Conservation (phyloP, 108 stramenopile species). For the Seminavis robusta region DNA sequence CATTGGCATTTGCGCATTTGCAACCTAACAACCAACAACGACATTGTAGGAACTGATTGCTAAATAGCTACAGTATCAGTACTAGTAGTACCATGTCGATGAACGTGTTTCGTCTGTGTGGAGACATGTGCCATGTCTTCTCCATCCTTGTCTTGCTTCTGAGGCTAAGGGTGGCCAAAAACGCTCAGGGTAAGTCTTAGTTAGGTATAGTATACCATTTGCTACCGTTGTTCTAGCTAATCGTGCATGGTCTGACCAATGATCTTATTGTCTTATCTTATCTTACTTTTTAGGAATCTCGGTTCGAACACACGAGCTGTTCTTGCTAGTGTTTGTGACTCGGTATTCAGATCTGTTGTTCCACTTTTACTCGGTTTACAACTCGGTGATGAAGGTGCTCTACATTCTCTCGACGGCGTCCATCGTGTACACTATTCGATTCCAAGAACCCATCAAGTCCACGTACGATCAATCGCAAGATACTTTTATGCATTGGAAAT, state of each 20-base stretch:
- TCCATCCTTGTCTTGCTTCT: constrained; percentile 95
- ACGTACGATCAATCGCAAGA: constrained; percentile 97
- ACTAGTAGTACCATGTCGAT: constrained; percentile 29
- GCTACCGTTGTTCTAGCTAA: neutral
- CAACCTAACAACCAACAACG: too few relatives aligned
- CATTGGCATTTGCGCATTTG: too few relatives aligned
- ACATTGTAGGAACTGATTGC: too few relatives aligned
- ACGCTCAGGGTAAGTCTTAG: constrained; percentile 85
- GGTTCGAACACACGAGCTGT: constrained; percentile 96
- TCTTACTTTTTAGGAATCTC: constrained; percentile 71
- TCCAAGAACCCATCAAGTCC: constrained; percentile 80
- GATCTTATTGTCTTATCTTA: neutral
- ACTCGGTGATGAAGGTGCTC: constrained; percentile 91
- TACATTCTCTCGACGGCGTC: constrained; percentile 88
- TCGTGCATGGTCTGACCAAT: neutral
- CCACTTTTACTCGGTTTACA: constrained; percentile 90
- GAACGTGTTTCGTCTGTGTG: constrained; percentile 91
- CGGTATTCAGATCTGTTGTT: constrained; percentile 87
- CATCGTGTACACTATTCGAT: constrained; percentile 91
- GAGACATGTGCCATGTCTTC: constrained; percentile 98
- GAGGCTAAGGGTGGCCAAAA: constrained; percentile 92
- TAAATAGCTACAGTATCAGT: too few relatives aligned
- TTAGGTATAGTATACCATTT: too few relatives aligned
- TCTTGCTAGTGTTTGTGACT: constrained; percentile 91
- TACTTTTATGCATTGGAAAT: constrained; percentile 94